Conservation (phyloP, 2,329 filamentous ascomycete genomes). For the Thielaviopsis musarum region DNA sequence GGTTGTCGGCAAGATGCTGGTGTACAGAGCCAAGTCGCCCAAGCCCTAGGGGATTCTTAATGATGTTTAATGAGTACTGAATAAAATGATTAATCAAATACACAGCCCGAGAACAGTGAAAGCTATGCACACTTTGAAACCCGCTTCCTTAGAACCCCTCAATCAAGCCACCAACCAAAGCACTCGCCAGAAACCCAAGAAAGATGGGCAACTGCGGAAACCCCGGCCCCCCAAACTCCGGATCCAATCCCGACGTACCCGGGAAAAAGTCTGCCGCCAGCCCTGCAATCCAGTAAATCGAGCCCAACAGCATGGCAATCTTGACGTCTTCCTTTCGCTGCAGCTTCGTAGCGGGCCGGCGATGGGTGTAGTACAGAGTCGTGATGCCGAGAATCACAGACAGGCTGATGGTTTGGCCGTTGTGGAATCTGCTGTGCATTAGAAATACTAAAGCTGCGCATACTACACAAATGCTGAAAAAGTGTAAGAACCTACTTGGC, state of each 20-base stretch:
- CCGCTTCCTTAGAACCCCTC: neutral
- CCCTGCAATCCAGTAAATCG: constrained; percentile 27
- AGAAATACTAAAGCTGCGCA: too few species aligned
- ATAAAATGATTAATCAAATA: neutral
- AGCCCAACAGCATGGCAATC: constrained; percentile 20
- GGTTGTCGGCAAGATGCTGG: constrained; percentile 22
- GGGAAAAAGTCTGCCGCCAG: constrained; percentile 22
- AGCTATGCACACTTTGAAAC: too few species aligned
- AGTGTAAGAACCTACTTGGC: constrained; percentile 21
- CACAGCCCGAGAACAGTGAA: too few species aligned
- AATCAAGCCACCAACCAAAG: constrained; percentile 5
- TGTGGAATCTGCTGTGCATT: constrained; percentile 22
- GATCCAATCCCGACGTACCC: constrained; percentile 24
- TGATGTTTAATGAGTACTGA: neutral
- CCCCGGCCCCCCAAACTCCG: constrained; percentile 26
- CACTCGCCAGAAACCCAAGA: constrained; percentile 15
- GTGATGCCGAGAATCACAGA: constrained; percentile 22
- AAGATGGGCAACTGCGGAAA: constrained; percentile 25
- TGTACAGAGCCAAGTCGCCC: constrained; percentile 18
- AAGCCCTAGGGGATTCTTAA: neutral
- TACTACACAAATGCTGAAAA: neutral
- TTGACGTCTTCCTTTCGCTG: constrained; percentile 18
- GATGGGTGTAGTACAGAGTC: constrained; percentile 26
- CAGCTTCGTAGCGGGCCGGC: constrained; percentile 14
- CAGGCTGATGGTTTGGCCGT: constrained; percentile 26